Conservation (phyloP, 2,329 filamentous ascomycete genomes). For the Xylaria hypoxylon region DNA sequence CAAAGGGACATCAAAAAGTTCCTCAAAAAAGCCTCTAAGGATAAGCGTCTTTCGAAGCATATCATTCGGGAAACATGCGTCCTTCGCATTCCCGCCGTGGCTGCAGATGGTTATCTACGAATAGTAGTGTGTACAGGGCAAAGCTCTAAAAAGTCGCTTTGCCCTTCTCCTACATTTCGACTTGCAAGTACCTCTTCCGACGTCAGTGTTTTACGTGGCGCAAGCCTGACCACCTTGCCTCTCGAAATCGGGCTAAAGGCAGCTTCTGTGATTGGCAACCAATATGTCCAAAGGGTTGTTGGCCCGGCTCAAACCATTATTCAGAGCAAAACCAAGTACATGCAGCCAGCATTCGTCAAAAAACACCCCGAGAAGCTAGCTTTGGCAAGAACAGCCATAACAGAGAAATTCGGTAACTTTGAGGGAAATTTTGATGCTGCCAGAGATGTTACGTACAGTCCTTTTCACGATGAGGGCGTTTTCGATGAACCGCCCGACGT, state of each 20-base stretch:
- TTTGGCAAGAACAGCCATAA: slow-evolving; percentile 52
- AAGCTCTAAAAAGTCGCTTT: slow-evolving; percentile 63
- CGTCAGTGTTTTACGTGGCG: slow-evolving; percentile 71
- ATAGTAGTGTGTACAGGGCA: slow-evolving; percentile 69
- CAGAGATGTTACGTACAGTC: slow-evolving; percentile 53
- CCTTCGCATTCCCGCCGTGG: slow-evolving; percentile 71
- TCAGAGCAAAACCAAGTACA: slow-evolving; percentile 53
- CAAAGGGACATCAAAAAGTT: slow-evolving; percentile 76
- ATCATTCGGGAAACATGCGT: slow-evolving; percentile 71
- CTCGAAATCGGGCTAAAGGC: slow-evolving; percentile 73
- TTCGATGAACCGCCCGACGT: slow-evolving; percentile 53
- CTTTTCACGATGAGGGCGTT: slow-evolving; percentile 50
- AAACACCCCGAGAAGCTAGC: slow-evolving; percentile 58
- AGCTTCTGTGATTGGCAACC: slow-evolving; percentile 62
- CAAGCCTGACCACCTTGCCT: slow-evolving; percentile 72
- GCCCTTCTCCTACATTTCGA: slow-evolving; percentile 74
- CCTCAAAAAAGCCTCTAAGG: slow-evolving; percentile 63
- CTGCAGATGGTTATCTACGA: slow-evolving; percentile 75
- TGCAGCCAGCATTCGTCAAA: slow-evolving; percentile 50
- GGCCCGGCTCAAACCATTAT: slow-evolving; percentile 58
- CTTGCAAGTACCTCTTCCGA: slow-evolving; percentile 74
- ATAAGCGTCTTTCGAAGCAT: slow-evolving; percentile 61
- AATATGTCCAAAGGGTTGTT: slow-evolving; percentile 58
- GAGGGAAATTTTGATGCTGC: slow-evolving; percentile 54
- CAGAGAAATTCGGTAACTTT: slow-evolving; percentile 49